Percentiles rank a stretch among this genome's conserved stretches.
phyloP scores from a whole-genome alignment of 768 basidiomycete species.

The Pleurotus sapidus region DNA sequence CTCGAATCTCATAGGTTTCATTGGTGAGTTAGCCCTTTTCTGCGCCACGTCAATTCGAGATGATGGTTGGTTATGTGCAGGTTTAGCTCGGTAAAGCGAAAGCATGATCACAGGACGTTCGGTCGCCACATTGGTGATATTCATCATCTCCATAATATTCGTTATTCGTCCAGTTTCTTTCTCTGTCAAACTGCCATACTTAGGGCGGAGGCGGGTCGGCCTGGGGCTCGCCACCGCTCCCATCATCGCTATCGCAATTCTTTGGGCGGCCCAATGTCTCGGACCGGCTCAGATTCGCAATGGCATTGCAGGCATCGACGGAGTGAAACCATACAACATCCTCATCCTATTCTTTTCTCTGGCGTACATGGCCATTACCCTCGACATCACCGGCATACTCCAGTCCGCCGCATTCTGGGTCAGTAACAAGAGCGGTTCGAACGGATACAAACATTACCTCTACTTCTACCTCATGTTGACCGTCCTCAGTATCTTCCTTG shows the following conservation, averaged over 20 bases:
- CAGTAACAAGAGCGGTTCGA: constrained; percentile 70
- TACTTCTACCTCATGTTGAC: constrained; percentile 87
- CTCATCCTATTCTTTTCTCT: constrained; percentile 90
- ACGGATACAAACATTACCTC: constrained; percentile 70
- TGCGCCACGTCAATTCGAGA: no score
- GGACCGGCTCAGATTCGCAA: constrained; percentile 20
- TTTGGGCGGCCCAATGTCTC: constrained; percentile 50
- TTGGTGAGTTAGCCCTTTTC: no score
- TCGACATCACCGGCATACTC: constrained; percentile 87
- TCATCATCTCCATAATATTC: constrained; percentile 45
- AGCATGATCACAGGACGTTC: constrained; percentile 39
- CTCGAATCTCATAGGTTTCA: no score
- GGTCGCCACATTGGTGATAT: constrained; percentile 45
- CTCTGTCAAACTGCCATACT: constrained; percentile 22
- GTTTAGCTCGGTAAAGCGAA: no score
- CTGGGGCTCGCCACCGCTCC: constrained; percentile 42
- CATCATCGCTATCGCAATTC: constrained; percentile 42
- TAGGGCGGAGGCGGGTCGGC: constrained; percentile 19
- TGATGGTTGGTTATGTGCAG: no score
- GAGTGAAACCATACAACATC: constrained; percentile 89
- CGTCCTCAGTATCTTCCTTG: constrained; percentile 72
- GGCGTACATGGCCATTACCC: constrained; percentile 89
- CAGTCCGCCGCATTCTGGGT: constrained; percentile 89
- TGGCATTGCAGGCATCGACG: constrained; percentile 35
- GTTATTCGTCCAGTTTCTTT: constrained; percentile 41